A percentile compares a stretch with the other conserved stretches of the same genome.
These are phyloP conservation scores for Lactarius akahatsu DNA, from an alignment of 768 basidiomycete species.

Conservation along the genomic window DNA sequence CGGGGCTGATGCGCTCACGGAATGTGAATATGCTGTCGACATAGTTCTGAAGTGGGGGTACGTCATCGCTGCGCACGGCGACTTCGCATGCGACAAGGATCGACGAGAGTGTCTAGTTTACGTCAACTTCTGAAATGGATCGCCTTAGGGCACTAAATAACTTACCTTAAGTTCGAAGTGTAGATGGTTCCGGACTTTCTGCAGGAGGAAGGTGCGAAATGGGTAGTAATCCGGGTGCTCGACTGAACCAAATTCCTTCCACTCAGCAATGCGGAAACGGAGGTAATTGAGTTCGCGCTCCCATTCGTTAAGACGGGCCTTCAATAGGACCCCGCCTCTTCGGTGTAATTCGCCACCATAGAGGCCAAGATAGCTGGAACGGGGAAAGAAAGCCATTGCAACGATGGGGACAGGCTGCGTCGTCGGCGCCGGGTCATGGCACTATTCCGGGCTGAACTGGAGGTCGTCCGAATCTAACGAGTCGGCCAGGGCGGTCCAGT, in stretches of 20 bases:
- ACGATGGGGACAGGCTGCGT: background rate
- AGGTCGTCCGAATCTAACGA: background rate
- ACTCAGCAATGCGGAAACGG: constrained; percentile 28
- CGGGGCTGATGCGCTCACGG: constrained; percentile 26
- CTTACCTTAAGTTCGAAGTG: constrained; percentile 28
- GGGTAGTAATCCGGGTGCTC: constrained; percentile 26
- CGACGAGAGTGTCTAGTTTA: constrained; percentile 22
- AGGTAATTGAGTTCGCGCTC: constrained; percentile 30
- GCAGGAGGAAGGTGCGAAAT: constrained; percentile 25
- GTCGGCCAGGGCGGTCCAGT: background rate
- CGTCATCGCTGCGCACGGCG: constrained; percentile 20
- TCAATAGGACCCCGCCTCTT: constrained; percentile 23
- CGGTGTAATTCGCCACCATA: constrained; percentile 28
- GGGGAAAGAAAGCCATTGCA: constrained; percentile 21
- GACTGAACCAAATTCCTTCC: constrained; percentile 24
- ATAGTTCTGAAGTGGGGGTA: constrained; percentile 14
- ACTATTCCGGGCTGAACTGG: constrained; percentile 18
- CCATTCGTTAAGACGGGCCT: constrained; percentile 28
- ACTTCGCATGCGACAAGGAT: constrained; percentile 28
- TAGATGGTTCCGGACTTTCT: constrained; percentile 24
- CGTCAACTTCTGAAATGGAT: background rate
- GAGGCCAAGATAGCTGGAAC: constrained; percentile 8
- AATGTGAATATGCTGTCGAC: constrained; percentile 19
- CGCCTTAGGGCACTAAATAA: background rate
- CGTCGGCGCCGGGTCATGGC: background rate